These are phyloP conservation scores for Jimgerdemannia lactiflua DNA, from an alignment of 192 early-diverging fungal species.

Conservation along the genomic window DNA sequence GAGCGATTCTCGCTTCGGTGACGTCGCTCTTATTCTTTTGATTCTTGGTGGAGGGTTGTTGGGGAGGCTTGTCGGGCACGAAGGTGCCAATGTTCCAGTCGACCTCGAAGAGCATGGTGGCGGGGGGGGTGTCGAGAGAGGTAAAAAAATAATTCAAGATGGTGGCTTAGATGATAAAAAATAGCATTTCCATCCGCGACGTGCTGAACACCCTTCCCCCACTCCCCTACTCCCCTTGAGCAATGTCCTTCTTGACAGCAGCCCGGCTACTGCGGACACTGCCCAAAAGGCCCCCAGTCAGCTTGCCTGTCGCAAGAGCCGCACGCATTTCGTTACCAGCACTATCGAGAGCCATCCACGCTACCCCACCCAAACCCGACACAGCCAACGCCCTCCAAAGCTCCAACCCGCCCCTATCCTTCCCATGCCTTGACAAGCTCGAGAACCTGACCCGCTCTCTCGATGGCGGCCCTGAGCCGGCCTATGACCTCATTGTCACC, in stretches of 20 bases:
- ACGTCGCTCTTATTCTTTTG: background rate
- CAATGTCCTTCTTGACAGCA: too few species aligned
- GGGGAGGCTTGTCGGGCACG: background rate
- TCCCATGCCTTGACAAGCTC: conserved; percentile 74
- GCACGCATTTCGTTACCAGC: too few species aligned
- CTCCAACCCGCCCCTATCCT: conserved; percentile 64
- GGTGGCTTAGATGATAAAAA: background rate
- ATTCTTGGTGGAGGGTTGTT: background rate
- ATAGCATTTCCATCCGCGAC: too few species aligned
- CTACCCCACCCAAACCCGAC: too few species aligned
- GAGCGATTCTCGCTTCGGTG: background rate
- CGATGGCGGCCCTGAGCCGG: conserved; percentile 75
- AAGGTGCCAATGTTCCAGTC: background rate
- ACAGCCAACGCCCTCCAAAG: conserved; percentile 1
- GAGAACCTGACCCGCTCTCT: conserved; percentile 58
- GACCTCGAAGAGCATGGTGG: background rate
- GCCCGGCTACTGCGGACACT: too few species aligned
- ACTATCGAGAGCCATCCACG: too few species aligned
- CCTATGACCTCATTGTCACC: conserved; percentile 77
- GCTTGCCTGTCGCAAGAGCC: too few species aligned
- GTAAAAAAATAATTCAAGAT: too few species aligned
- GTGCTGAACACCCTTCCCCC: too few species aligned
- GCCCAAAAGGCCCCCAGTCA: too few species aligned
- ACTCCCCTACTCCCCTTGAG: too few species aligned
- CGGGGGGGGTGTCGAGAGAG: background rate